Evolutionary conservation across 73 alveolate species (phyloP), one percentile per base, ranked within the genome.

Genomic region (Paramecium bursaria): DNA sequence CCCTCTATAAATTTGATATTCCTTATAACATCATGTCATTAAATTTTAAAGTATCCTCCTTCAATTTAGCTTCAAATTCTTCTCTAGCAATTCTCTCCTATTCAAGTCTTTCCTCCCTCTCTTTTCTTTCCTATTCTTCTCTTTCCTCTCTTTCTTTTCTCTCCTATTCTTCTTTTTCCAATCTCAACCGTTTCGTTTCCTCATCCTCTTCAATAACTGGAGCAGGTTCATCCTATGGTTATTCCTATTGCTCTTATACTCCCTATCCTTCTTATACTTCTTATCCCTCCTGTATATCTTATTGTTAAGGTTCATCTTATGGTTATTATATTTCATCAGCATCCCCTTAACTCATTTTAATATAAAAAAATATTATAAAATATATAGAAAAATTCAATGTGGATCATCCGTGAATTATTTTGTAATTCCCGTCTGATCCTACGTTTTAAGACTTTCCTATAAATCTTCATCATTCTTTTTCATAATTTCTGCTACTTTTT

Each of bases 91-190:
- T 67, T 21, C 82, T 31, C 21, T 67, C 82, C 19, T 67, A 67
- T 19, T 67, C 82, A 11, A 35, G 60, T 39, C 57, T 67, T 42
- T 67, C 82, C 27, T 67, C 82, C 44, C 82, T 67, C 44, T 67
- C 82, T 21, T 67, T 67, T 27, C 82, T 67, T 19, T 67, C 82
- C 23, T 35, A 6, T 25, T 67, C 82, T 30, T 67, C 82, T 42
- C 82, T 67, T 42, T 67, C 82, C 25, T 67, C 82, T 47, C 82
- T 67, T n/a, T 67, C 82, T 67, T 67, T 67, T 67, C 55, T 67
- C 50, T 67, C 82, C 13, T 67, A 27, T 42, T 67, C 82, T 67
- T 67, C 82, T 67, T 25, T 67, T 3, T 67, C 82, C 44, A 67
- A 42, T 31, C 82, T 53, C 22, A 42, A 31, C 55, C 55, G 53